Evolutionary conservation across 2,329 filamentous ascomycete genomes (phyloP).

Genomic region (Amphichorda felina): DNA sequence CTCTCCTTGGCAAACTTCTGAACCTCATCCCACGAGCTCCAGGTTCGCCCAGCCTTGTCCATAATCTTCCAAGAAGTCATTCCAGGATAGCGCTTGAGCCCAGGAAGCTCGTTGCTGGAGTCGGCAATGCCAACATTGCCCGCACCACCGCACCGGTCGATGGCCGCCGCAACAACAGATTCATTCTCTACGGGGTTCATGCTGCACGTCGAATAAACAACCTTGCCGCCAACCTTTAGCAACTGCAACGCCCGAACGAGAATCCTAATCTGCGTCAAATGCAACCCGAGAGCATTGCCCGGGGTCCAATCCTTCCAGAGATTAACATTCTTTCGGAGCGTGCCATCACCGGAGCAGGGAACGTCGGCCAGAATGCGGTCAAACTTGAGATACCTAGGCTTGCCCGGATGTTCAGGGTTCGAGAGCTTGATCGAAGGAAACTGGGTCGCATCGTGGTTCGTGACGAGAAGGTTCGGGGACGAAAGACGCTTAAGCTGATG

Average conservation of each 20-base stretch:
- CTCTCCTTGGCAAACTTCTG: constrained; percentile 53
- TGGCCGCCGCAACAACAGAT: constrained; percentile 76
- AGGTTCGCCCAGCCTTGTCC: constrained; percentile 71
- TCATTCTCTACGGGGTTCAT: constrained; percentile 99
- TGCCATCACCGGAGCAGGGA: constrained; percentile 92
- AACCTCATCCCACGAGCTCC: constrained; percentile 74
- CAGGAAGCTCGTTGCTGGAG: constrained; percentile 65
- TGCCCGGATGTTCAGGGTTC: constrained; percentile 33
- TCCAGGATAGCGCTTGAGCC: constrained; percentile 65
- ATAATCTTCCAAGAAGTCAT: constrained; percentile 81
- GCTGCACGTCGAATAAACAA: constrained; percentile 97
- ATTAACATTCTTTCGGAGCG: constrained; percentile 81
- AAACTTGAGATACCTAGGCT: constrained; percentile 77
- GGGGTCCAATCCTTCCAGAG: constrained; percentile 95
- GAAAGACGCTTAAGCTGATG: constrained; percentile 96
- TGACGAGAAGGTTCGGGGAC: constrained; percentile 92
- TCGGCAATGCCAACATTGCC: constrained; percentile 76
- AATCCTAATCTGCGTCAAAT: constrained; percentile 79
- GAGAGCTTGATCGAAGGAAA: constrained; percentile 85
- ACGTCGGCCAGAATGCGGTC: constrained; percentile 95
- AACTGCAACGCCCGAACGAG: constrained; percentile 87
- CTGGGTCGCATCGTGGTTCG: constrained; percentile 93
- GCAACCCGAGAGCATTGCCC: constrained; percentile 74
- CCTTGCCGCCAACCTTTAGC: constrained; percentile 85
- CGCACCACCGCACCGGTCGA: constrained; percentile 77